Evolutionary conservation across 805 yeast species (phyloP).

Genomic region (Monosporozyma siamensis): DNA sequence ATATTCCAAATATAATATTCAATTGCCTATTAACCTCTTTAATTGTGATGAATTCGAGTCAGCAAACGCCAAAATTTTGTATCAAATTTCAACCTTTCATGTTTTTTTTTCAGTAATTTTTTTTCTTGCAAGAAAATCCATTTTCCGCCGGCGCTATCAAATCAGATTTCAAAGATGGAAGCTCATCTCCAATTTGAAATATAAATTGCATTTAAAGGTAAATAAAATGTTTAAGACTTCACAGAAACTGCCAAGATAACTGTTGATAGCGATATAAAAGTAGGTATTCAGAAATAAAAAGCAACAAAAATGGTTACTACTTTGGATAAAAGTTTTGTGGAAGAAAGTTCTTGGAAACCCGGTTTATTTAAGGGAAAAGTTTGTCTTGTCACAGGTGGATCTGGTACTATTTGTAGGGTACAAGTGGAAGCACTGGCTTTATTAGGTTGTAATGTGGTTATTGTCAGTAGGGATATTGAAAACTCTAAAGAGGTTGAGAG

Average conservation of each 20-base stretch:
- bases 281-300: too few relatives aligned
- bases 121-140: too few relatives aligned
- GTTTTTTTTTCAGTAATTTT: too few relatives aligned
- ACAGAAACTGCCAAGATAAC: too few relatives aligned
- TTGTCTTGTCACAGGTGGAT: slow-evolving; percentile 89
- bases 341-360: slow-evolving; percentile 37
- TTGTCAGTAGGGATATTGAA: slow-evolving; percentile 65
- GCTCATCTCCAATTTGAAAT: too few relatives aligned
- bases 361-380: slow-evolving; percentile 75
- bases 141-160: background rate
- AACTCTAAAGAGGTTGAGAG: slow-evolving; percentile 60
- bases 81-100: too few relatives aligned
- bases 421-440: slow-evolving; percentile 78
- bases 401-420: slow-evolving; percentile 89
- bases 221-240: too few relatives aligned
- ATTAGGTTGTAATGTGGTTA: slow-evolving; percentile 81
- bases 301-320: slow-evolving; percentile 25
- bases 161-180: too few relatives aligned
- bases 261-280: too few relatives aligned
- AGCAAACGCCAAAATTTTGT: background rate
- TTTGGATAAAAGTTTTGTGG: slow-evolving; percentile 23
- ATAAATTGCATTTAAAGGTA: too few relatives aligned
- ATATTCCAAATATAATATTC: background rate
- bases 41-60: too few relatives aligned
- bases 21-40: too few relatives aligned